Evolutionary conservation across 208 protist species (phyloP), one percentile per base, ranked within the genome.

Genomic region (Trypanosoma theileri): DNA sequence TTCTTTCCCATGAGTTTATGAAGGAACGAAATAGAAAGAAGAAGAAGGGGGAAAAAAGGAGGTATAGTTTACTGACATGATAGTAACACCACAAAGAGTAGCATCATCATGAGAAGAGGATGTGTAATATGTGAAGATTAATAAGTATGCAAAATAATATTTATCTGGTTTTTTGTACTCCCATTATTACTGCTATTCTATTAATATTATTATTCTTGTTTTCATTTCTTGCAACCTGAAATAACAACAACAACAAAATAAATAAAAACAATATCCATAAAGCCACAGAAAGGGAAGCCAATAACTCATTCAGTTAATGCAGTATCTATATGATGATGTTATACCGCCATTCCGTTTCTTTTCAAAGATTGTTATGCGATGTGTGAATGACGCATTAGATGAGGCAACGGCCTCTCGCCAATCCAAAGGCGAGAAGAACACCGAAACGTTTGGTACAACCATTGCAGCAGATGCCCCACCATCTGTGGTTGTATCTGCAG

Each of bases 311-410:
- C n/a, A 41, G 10, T 19, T 4, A 13, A 76, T 76, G 71, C 71
- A 76, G 51, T 76, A 76, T 48, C 64, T 69, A 3, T 70, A 76
- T 48, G 64, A 70, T 70, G 71, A 76, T 52, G 50, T 68, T 28
- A 52, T 66, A 56, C 62, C 62, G 14, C 71, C 71, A 12, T 61
- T 76, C 52, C 71, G 71, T 24, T 76, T 76, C 28, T 76, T 76
- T 26, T 46, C 71, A 21, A 76, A 70, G 17, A 70, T 76, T 40
- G 71, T 76, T 14, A 70, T 76, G 71, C n/a, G 51, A 16, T 76
- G 71, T 21, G 46, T 76, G 3, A 76, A 76, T 40, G 58, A 76
- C 28, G 71, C 71, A 13, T 44, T 76, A 50, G 71, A 76, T n/a
- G 19, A 55, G 19, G 51, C 59, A 31, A 66, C 62, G 10, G n/a